A percentile compares a stretch with the other conserved stretches of the same genome.
These are phyloP conservation scores for Thermothelomyces thermophilus DNA, from an alignment of 2,329 filamentous ascomycete species.

Conservation along the genomic window DNA sequence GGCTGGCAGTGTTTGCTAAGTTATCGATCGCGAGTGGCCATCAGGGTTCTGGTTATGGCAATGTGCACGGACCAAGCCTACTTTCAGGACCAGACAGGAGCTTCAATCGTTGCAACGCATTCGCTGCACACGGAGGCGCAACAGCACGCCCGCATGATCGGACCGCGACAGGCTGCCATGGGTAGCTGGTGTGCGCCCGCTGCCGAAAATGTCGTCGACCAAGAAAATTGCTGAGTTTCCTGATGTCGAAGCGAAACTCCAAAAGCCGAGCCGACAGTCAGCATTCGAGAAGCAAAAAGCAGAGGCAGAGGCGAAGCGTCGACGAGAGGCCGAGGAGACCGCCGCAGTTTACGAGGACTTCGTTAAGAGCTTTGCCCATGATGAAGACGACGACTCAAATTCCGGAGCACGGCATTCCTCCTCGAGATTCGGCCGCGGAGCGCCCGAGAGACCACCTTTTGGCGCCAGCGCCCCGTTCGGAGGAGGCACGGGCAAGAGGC, in stretches of 20 bases:
- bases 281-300: conserved; percentile 83
- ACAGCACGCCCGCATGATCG: neutral
- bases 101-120: neutral
- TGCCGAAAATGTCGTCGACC: conserved; percentile 39
- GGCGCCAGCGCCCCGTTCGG: conserved; percentile 27
- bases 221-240: conserved; percentile 55
- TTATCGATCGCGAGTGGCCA: neutral
- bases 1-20: neutral
- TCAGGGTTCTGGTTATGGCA: neutral
- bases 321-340: conserved; percentile 78
- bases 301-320: conserved; percentile 81
- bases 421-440: conserved; percentile 18
- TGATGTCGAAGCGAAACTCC: conserved; percentile 68
- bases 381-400: conserved; percentile 43
- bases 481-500: conserved; percentile 46
- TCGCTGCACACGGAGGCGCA: too few species aligned
- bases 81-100: neutral
- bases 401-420: conserved; percentile 14
- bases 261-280: conserved; percentile 75
- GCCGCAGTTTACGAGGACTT: conserved; percentile 84
- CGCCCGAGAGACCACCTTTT: conserved; percentile 28
- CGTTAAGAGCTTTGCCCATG: conserved; percentile 67
- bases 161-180: conserved; percentile 7
- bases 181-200: conserved; percentile 7
- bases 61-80: neutral